These are phyloP conservation scores for Colletotrichum shisoi DNA, from an alignment of 2,329 filamentous ascomycete species.

Conservation along the genomic window DNA sequence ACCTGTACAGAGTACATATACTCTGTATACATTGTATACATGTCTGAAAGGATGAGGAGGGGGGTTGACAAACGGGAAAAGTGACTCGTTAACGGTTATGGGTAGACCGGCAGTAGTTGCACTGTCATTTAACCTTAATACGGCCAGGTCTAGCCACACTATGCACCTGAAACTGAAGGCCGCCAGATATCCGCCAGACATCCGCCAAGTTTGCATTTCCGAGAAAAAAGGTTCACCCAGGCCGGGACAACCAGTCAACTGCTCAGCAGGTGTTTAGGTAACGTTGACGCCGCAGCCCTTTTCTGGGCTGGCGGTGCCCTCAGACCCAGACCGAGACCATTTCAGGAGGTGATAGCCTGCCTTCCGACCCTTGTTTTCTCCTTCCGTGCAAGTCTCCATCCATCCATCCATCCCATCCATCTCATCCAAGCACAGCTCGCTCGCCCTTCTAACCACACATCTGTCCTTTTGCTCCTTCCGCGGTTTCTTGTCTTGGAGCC, in stretches of 20 bases:
- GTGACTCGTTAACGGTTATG: neutral
- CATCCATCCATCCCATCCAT: conserved; percentile 12
- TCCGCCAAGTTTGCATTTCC: neutral
- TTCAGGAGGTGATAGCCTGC: neutral
- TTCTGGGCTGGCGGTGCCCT: conserved; percentile 12
- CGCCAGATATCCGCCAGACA: neutral
- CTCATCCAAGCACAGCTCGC: conserved; percentile 11
- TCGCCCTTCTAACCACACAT: conserved; percentile 3
- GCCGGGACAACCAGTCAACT: neutral
- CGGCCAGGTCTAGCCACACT: neutral
- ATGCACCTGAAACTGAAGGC: neutral
- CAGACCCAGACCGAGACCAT: conserved; percentile 5
- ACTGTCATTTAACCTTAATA: conserved; percentile 30
- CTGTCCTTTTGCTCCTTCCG: conserved; percentile 12
- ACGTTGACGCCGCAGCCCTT: neutral
- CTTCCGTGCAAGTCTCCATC: neutral
- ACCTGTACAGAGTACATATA: too few relatives aligned
- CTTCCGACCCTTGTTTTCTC: conserved; percentile 5
- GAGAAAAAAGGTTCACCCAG: neutral
- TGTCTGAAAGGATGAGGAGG: too few relatives aligned
- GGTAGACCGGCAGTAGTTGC: conserved; percentile 10
- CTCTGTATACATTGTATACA: too few relatives aligned
- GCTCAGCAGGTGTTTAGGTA: neutral
- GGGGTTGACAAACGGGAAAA: too few relatives aligned
- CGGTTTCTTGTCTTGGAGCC: conserved; percentile 4